Conservation (phyloP, 306 rosid species). For the Adenanthera pavonina region DNA sequence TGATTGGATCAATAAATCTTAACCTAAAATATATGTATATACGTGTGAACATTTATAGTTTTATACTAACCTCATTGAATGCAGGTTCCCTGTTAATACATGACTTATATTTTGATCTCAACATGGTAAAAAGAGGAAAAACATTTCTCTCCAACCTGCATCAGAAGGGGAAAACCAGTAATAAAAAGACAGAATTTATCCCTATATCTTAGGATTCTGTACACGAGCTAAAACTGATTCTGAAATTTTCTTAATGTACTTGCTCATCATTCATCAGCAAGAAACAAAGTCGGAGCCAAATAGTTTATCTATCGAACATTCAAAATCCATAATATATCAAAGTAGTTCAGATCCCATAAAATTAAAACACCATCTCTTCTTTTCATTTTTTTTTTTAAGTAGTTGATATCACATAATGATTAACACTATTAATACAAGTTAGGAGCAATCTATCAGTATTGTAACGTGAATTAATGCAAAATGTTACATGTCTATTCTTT, state of each 20-base stretch:
- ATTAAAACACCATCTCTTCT: no score
- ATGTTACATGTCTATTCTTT: slow-evolving; percentile 18
- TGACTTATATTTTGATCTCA: slow-evolving; percentile 69
- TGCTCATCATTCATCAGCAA: not conserved
- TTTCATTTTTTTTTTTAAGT: no score
- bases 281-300: not conserved
- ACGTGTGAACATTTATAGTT: no score
- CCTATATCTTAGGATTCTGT: not conserved
- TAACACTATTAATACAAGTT: not conserved
- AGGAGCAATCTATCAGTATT: slow-evolving; percentile 5
- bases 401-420: not conserved
- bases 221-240: not conserved
- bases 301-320: not conserved
- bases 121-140: slow-evolving; percentile 83
- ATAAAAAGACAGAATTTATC: not conserved
- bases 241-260: not conserved
- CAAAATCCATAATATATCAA: not conserved
- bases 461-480: not conserved
- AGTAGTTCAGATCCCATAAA: not conserved
- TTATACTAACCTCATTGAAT: slow-evolving; percentile 73
- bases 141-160: slow-evolving; percentile 94
- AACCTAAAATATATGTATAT: no score
- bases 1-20: no score
- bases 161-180: not conserved
- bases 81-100: slow-evolving; percentile 77